Base-by-base conservation (phyloP, 2,329 filamentous ascomycete species). In the Colletotrichum gigasporum region DNA sequence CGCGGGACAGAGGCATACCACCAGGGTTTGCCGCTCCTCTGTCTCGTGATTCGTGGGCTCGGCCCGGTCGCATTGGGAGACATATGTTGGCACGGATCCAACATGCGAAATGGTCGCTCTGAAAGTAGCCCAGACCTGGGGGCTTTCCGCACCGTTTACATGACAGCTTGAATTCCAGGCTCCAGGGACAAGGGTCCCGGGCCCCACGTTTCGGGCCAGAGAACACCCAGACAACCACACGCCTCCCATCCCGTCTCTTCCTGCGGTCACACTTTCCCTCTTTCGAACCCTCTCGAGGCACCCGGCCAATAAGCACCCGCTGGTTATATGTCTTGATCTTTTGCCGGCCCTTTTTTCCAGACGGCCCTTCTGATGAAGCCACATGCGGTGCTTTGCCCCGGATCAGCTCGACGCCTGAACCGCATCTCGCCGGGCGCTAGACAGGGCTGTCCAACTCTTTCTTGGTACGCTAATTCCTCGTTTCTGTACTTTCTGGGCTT, bases 321-420 rank as follows among this genome's bases (percentile, higher is more conserved):
- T 58, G 72, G 71, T 62, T 72, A 68, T 74, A 72, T 68, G 20
- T 26, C 50, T 12, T 35, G 45, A 41, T 55, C 66, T 74, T 74
- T 71, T 72, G n/a, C 70, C 72, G 68, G 60, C 55, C 45, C 10
- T 22, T 71, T 69, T 52, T 68, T 42, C 67, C 69, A 68, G 65
- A 66, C 61, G 61, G 61, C 41, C 66, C 69, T 67, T 67, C 42
- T 67, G 34, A 3, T 70, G 63, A 72, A 67, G 51, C 51, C 51
- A 63, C 59, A 58, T 65, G 62, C 18, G 30, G 22, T 41, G 32
- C 14, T 45, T 18, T 45, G 24, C 30, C 56, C 30, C 16, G 26
- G 41, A 39, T 28, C 48, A 53, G 47, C 39, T 52, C 48, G 24
- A 34, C 47, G 35, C 26, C 22, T 47, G 20, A 55, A 44, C 34